Percentiles rank a stretch among this genome's conserved stretches.
Evolutionary conservation across 306 rosid species (phyloP).

Genomic region (Luffa aegyptiaca): DNA sequence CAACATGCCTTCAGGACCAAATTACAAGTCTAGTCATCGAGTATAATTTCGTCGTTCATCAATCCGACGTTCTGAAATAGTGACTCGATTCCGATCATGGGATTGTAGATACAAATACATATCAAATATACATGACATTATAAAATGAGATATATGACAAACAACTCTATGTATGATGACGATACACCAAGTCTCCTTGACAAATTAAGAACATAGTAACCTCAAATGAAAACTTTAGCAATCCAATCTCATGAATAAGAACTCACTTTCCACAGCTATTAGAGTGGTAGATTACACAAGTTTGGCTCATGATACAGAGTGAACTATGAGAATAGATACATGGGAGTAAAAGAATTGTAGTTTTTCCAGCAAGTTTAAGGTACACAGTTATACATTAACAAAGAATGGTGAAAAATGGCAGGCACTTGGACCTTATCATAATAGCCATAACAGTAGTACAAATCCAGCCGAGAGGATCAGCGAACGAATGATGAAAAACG

Average conservation of each 20-base stretch:
- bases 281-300: background rate
- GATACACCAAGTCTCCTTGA: background rate
- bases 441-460: slow-evolving; percentile 23
- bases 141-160: background rate
- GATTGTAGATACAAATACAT: background rate
- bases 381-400: background rate
- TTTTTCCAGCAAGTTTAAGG: background rate
- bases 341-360: background rate
- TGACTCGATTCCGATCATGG: too few relatives aligned
- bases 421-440: slow-evolving; percentile 8
- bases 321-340: background rate
- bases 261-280: background rate
- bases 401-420: background rate
- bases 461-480: slow-evolving; percentile 30
- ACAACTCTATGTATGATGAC: background rate
- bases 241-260: background rate
- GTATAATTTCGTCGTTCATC: too few relatives aligned
- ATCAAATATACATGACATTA: background rate
- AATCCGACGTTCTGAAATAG: too few relatives aligned
- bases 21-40: too few relatives aligned
- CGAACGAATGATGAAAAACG: background rate
- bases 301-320: background rate
- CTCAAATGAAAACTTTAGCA: background rate
- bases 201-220: background rate
- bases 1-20: too few relatives aligned